A percentile compares a stretch with the other conserved stretches of the same genome.
phyloP scores from a whole-genome alignment of 331 rosid genomes.

The Quercus lobata region DNA sequence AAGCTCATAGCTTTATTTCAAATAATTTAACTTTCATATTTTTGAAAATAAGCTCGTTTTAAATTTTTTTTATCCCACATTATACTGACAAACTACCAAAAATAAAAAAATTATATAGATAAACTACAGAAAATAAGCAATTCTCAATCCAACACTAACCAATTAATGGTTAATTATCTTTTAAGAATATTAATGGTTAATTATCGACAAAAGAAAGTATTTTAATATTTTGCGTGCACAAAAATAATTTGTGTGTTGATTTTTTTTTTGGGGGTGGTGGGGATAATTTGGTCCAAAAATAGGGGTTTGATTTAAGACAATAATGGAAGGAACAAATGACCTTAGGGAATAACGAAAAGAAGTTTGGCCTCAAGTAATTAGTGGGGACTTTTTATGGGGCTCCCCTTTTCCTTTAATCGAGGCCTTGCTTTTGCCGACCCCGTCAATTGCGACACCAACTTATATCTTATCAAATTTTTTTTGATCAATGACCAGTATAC shows the following conservation, averaged over 20 bases:
- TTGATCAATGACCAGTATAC: not conserved
- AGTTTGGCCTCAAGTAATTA: constrained; percentile 9
- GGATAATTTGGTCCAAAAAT: constrained; percentile 1
- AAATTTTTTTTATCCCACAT: no score
- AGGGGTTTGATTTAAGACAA: not conserved
- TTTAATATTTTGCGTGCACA: no score
- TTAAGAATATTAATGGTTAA: no score
- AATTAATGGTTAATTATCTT: no score
- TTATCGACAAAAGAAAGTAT: no score
- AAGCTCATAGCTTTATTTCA: no score
- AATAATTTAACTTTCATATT: no score
- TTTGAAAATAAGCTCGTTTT: no score
- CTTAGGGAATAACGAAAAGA: constrained; percentile 23
- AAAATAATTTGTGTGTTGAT: no score
- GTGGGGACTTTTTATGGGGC: constrained; percentile 11
- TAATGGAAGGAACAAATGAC: constrained; percentile 17
- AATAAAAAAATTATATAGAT: no score
- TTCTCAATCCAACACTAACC: no score
- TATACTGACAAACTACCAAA: rapidly evolving
- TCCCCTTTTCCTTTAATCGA: constrained; percentile 35
- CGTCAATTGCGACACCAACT: constrained; percentile 25
- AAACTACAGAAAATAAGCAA: no score
- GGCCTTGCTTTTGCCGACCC: constrained; percentile 44
- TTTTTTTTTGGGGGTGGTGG: rapidly evolving
- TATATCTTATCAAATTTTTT: not conserved